Evolutionary conservation across 2,329 filamentous ascomycete genomes (phyloP).

Genomic region (Diaporthe humulicola): DNA sequence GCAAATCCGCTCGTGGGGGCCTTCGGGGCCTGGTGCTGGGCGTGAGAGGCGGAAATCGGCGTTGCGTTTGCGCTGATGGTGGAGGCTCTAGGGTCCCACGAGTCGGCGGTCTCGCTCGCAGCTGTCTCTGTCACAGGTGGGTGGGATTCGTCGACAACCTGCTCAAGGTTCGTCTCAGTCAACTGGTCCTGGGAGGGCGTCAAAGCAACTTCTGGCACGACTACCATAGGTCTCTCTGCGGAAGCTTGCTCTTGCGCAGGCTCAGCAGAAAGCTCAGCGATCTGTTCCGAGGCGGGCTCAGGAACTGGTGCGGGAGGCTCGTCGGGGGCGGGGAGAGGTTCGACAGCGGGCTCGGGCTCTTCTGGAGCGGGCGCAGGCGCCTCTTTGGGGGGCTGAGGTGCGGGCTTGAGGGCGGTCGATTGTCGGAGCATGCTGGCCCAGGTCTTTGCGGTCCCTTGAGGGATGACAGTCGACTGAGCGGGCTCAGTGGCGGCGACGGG

Average conservation of each 20-base stretch:
- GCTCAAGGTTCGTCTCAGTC: slow-evolving; percentile 92
- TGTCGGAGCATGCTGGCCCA: slow-evolving; percentile 83
- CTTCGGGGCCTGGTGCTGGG: slow-evolving; percentile 70
- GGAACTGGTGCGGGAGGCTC: slow-evolving; percentile 49
- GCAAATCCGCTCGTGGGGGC: slow-evolving; percentile 80
- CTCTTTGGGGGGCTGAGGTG: slow-evolving; percentile 65
- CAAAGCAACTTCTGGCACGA: slow-evolving; percentile 68
- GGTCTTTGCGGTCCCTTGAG: slow-evolving; percentile 65
- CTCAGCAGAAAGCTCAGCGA: slow-evolving; percentile 50
- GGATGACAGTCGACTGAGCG: slow-evolving; percentile 51
- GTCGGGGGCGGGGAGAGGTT: slow-evolving; percentile 45
- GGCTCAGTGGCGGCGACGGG: slow-evolving; percentile 43
- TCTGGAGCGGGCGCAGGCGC: slow-evolving; percentile 61
- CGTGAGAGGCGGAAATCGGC: slow-evolving; percentile 74
- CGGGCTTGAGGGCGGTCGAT: slow-evolving; percentile 69
- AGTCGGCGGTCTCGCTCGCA: slow-evolving; percentile 90
- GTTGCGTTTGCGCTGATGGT: slow-evolving; percentile 73
- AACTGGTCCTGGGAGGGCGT: slow-evolving; percentile 84
- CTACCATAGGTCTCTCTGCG: slow-evolving; percentile 54
- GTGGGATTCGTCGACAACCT: slow-evolving; percentile 84
- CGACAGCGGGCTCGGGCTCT: slow-evolving; percentile 56
- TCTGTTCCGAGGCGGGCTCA: slow-evolving; percentile 52
- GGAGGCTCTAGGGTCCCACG: slow-evolving; percentile 78
- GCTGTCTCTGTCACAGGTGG: slow-evolving; percentile 85
- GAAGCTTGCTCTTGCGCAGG: slow-evolving; percentile 46